Evolutionary conservation across 805 yeast genomes (phyloP).

Genomic region (Wickerhamiella siamensis): DNA sequence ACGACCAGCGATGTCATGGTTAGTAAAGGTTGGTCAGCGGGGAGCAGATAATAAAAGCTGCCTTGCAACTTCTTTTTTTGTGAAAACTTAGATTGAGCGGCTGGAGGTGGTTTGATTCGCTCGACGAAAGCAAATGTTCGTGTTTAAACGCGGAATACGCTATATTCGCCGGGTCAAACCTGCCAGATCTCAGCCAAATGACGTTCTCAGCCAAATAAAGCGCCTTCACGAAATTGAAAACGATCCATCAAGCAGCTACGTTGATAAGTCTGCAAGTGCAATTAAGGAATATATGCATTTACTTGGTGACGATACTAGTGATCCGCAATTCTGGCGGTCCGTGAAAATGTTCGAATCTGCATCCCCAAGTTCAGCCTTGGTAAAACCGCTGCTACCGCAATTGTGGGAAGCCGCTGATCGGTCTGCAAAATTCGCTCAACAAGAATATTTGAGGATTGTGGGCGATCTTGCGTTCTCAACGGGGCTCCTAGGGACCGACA

Average conservation of each 20-base stretch:
- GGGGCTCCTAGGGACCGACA: neutral
- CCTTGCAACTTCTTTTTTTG: neutral
- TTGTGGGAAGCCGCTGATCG: neutral
- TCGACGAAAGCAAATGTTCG: neutral
- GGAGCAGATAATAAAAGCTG: neutral
- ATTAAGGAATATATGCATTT: neutral
- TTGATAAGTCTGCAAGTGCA: neutral
- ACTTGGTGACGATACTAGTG: neutral
- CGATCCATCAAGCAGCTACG: neutral
- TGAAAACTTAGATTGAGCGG: too few relatives aligned
- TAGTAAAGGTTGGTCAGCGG: neutral
- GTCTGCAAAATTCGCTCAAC: neutral
- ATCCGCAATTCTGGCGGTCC: neutral
- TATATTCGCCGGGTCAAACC: neutral
- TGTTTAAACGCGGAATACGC: neutral
- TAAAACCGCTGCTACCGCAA: neutral
- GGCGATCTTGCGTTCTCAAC: conserved; percentile 9
- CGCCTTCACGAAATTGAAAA: neutral
- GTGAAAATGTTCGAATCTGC: neutral
- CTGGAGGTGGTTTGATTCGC: neutral
- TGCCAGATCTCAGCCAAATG: neutral
- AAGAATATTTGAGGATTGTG: neutral
- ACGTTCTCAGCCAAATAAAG: neutral
- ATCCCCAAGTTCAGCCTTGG: neutral
- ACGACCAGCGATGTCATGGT: conserved; percentile 21